Evolutionary conservation across 371 early-diverging fungal species (phyloP), one percentile per base, ranked within the genome.

Genomic region (Smittium culicis): DNA sequence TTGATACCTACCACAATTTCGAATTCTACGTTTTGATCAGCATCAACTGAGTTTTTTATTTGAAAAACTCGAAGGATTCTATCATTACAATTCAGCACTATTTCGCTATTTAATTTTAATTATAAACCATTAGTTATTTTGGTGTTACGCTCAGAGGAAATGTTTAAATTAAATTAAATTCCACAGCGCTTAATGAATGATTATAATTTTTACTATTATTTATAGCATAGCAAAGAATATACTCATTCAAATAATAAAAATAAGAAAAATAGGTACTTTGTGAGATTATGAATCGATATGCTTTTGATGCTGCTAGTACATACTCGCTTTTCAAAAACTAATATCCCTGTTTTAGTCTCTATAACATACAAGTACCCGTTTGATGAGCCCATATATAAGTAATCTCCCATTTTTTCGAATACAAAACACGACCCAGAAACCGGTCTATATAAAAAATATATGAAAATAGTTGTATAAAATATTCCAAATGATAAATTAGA

Each of bases 1-100:
- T 89, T 91, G 68, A 87, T 82, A 27, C 81, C 73, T 35, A 83
- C 78, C 2, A 74, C 61, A 3, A 77, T 73, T 11, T 71, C 65
- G 24, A 76, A 74, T 54, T 63, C 68, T 2, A 28, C 28, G 20
- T 67, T 63, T 30, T 59, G 71, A 3, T 72, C 33, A 20, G 29
- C 29, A 61, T 70, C 34, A 68, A 28, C 74, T 79, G 2, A 79
- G n/a, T n/a, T n/a, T n/a, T n/a, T n/a, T 73, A 64, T 80, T 68
- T 62, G 67, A 68, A 67, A 73, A 16, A 71, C 71, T 1, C 75
- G 68, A 31, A 73, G 54, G 20, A 68, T 73, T 65, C 71, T 71
- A 57, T 75, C 75, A 2, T 68, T 55, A 70, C 67, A 78, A 72
- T 60, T 80, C 65, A 67, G 79, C 54, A 66, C 78, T 71, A 70